Base-by-base conservation (phyloP, 2,329 filamentous ascomycete genomes). In the Scopulariopsis brevicaulis region DNA sequence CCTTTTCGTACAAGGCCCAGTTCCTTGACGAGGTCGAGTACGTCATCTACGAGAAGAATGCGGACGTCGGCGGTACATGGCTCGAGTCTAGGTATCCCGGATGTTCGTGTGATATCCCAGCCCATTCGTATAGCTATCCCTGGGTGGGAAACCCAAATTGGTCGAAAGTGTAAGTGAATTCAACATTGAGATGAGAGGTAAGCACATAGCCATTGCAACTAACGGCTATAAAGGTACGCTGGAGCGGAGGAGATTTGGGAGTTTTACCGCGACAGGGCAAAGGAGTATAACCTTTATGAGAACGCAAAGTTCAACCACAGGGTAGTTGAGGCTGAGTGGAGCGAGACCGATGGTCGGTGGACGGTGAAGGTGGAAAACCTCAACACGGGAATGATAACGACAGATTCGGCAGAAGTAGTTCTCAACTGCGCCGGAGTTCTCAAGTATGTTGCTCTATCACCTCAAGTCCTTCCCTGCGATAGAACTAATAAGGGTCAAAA, bases 11-110 rank as follows among this genome's bases (percentile, higher is more conserved):
- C 48, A 52, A 57, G 56, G 56, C 57, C 15, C 51, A 54, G 51
- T 34, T 34, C 34, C 57, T 58, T 7, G 51, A 54, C 22, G 28
- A 54, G 8, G 55, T 63, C 28, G 59, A 62, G 15, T 50, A 60
- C 15, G 28, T 40, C 15, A 58, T 62, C 11, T 63, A 62, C 56
- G 62, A 63, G 22, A 63, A 62, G 58, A 62, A 61, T 51, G 12
- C 25, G 5, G 62, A 61, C 22, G 54, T 62, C 32, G 62, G 60
- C 4, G 62, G 62, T 14, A 62, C 60, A 5, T 62, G 62, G 59
- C 35, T 59, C 14, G 59, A 59, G 46, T 62, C 60, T n/a, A 48
- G 60, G 32, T 63, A 62, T 20, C 60, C 60, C 5, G 62, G 59
- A n/a, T 58, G 59, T 20, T 58, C 58, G 8, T 61, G 59, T 28